Percentiles rank a stretch among this genome's conserved stretches.
These are phyloP conservation scores for Hanseniaspora uvarum DNA, from an alignment of 1,139 yeast species.

Conservation along the genomic window DNA sequence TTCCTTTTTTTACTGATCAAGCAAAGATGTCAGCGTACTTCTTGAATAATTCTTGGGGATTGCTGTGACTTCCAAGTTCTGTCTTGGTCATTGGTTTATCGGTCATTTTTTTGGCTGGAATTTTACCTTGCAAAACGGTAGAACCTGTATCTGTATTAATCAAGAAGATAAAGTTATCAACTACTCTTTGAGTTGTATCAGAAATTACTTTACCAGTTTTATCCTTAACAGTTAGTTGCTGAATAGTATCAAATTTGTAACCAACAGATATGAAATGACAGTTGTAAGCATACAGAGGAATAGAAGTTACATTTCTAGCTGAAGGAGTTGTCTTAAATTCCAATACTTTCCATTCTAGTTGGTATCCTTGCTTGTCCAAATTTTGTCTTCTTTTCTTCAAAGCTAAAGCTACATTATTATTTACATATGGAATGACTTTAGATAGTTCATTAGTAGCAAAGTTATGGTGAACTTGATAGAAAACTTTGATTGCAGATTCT, in stretches of 20 bases:
- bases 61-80: constrained; percentile 29
- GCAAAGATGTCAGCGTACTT: constrained; percentile 20
- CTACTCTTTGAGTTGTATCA: constrained; percentile 45
- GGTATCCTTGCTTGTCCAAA: constrained; percentile 37
- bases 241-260: constrained; percentile 66
- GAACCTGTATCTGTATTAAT: constrained; percentile 63
- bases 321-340: constrained; percentile 59
- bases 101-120: constrained; percentile 52
- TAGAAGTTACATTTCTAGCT: constrained; percentile 44
- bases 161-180: constrained; percentile 66
- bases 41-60: constrained; percentile 28
- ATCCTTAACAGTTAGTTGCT: constrained; percentile 48
- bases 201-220: constrained; percentile 39
- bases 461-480: constrained; percentile 55
- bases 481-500: constrained; percentile 57
- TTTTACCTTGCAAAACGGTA: constrained; percentile 63
- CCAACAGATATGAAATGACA: constrained; percentile 61
- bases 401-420: constrained; percentile 56
- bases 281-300: constrained; percentile 50
- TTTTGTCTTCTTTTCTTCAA: constrained; percentile 40
- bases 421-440: constrained; percentile 32
- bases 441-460: constrained; percentile 41
- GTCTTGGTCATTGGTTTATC: constrained; percentile 33
- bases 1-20: neutral
- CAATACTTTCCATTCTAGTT: constrained; percentile 65